phyloP scores from a whole-genome alignment of 1,139 yeast species.

The Geotrichum aggregatum region DNA sequence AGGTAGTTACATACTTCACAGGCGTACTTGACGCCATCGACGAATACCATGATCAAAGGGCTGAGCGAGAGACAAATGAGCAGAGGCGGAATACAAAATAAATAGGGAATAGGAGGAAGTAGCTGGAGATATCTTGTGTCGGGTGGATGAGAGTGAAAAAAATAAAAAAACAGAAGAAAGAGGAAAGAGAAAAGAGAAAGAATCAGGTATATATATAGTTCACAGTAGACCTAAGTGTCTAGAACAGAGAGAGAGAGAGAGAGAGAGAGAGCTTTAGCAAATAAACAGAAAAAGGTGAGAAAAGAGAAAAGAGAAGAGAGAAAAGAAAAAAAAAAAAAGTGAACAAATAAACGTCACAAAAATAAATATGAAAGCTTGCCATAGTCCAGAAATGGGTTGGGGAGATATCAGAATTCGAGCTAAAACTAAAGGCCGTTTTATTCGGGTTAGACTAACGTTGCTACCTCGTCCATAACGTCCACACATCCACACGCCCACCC shows the following conservation, averaged over 20 bases:
- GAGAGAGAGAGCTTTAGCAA: too few relatives aligned
- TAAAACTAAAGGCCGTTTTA: not conserved
- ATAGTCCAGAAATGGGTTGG: too few relatives aligned
- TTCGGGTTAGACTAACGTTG: not conserved
- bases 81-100: too few relatives aligned
- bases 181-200: not conserved
- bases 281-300: not conserved
- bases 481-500: not conserved
- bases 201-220: not conserved
- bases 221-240: too few relatives aligned
- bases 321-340: not conserved
- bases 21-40: constrained; percentile 91
- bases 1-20: constrained; percentile 51
- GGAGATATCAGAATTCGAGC: too few relatives aligned
- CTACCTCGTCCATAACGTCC: not conserved
- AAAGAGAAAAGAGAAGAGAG: not conserved
- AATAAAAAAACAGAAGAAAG: not conserved
- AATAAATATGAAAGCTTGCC: not conserved
- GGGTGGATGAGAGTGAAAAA: not conserved
- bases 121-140: not conserved
- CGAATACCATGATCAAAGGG: constrained; percentile 61
- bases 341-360: not conserved
- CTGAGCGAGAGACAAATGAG: too few relatives aligned
- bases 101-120: too few relatives aligned
- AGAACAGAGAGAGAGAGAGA: not conserved